Percentiles rank a stretch among this genome's conserved stretches.
phyloP scores from a whole-genome alignment of 805 yeast genomes.

The Candida sithepensis region DNA sequence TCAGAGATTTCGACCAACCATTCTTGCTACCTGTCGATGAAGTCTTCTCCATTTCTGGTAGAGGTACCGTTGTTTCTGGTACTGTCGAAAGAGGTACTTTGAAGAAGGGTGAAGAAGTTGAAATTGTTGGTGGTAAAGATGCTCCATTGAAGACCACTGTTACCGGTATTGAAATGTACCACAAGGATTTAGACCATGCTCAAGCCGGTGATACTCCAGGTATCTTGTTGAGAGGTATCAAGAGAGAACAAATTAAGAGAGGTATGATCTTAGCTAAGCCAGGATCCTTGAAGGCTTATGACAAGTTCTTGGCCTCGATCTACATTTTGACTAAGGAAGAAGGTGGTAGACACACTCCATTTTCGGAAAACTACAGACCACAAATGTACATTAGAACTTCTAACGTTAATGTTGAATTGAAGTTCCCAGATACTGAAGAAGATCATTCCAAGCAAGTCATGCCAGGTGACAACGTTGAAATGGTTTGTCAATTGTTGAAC shows the following conservation, averaged over 20 bases:
- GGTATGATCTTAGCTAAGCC: constrained; percentile 98
- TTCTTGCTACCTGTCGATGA: constrained; percentile 97
- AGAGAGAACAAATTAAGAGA: constrained; percentile 94
- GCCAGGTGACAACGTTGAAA: constrained; percentile 98
- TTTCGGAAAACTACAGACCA: constrained; percentile 96
- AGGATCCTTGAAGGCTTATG: constrained; percentile 87
- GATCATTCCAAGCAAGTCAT: constrained; percentile 88
- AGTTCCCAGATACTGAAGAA: constrained; percentile 76
- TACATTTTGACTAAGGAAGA: constrained; percentile 93
- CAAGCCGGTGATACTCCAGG: constrained; percentile 99
- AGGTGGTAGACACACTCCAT: constrained; percentile 99
- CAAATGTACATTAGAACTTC: constrained; percentile 96
- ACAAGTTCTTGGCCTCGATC: constrained; percentile 88
- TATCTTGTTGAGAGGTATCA: constrained; percentile 93
- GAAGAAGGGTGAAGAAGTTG: constrained; percentile 98
- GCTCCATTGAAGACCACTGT: constrained; percentile 89
- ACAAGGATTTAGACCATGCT: constrained; percentile 95
- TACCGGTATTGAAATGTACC: constrained; percentile 99
- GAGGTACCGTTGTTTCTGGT: constrained; percentile 99
- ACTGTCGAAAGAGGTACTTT: constrained; percentile 98
- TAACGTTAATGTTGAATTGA: constrained; percentile 85
- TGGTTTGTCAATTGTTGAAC: constrained; percentile 84
- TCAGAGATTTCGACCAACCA: constrained; percentile 92
- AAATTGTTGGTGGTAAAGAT: constrained; percentile 89
- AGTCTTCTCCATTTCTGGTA: constrained; percentile 96